Evolutionary conservation across 345 rosid genomes (phyloP).

Genomic region (Salix brachista): DNA sequence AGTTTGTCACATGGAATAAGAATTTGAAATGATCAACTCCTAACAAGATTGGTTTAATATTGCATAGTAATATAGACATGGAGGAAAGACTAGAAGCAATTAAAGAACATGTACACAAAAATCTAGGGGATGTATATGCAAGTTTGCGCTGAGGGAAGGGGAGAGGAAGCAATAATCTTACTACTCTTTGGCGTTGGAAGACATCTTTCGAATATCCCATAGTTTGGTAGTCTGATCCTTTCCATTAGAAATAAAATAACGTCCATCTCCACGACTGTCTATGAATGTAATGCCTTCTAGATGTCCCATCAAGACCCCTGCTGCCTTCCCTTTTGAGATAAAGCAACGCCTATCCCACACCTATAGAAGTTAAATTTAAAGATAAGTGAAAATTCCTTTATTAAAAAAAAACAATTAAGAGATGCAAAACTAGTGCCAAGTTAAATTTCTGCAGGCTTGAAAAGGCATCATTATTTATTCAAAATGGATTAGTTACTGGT

Average conservation of each 20-base stretch:
- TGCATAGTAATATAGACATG: background rate
- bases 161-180: background rate
- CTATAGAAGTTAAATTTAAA: slow-evolving; percentile 21
- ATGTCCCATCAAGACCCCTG: slow-evolving; percentile 64
- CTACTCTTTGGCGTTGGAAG: slow-evolving; percentile 39
- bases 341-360: slow-evolving; percentile 75
- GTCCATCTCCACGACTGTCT: slow-evolving; percentile 67
- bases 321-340: slow-evolving; percentile 41
- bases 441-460: background rate
- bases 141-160: background rate
- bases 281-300: slow-evolving; percentile 63
- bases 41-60: background rate
- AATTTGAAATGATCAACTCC: background rate
- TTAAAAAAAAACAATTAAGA: background rate
- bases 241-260: slow-evolving; percentile 66
- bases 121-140: background rate
- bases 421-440: background rate
- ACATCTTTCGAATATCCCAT: slow-evolving; percentile 76
- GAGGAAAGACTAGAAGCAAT: background rate
- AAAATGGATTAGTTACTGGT: background rate
- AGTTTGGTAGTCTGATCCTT: slow-evolving; percentile 69
- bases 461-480: background rate
- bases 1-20: background rate
- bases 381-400: background rate
- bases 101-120: background rate